A percentile compares a stretch with the other conserved stretches of the same genome.
Conservation (phyloP, 23 red algal species). For the Gracilariopsis chorda region DNA sequence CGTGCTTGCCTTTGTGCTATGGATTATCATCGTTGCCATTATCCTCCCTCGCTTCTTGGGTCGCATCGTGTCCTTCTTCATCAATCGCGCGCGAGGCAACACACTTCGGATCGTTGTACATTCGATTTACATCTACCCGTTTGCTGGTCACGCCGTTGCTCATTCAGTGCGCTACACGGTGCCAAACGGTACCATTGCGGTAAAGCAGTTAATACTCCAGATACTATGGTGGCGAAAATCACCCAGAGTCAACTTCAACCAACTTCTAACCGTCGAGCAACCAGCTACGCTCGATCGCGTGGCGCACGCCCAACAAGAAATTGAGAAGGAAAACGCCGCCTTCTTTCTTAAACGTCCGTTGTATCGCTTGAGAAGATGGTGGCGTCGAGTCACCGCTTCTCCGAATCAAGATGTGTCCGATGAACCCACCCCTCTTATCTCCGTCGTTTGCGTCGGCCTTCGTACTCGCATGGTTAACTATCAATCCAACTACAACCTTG, state of each 20-base stretch:
- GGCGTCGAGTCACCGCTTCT: slow-evolving; percentile 4
- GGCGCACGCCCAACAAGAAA: slow-evolving; percentile 13
- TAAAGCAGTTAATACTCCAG: slow-evolving; percentile 49
- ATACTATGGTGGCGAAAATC: slow-evolving; percentile 53
- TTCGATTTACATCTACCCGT: slow-evolving; percentile 43
- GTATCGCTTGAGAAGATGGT: slow-evolving; percentile 42
- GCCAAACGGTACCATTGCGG: slow-evolving; percentile 22
- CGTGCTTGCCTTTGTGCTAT: slow-evolving; percentile 15
- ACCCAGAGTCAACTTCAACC: neutral
- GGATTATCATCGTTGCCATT: slow-evolving; percentile 31
- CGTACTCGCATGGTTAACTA: slow-evolving; percentile 42
- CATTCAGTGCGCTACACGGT: slow-evolving; percentile 57
- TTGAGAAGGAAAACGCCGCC: slow-evolving; percentile 33
- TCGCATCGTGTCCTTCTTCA: slow-evolving; percentile 18
- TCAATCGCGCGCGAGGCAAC: slow-evolving; percentile 22
- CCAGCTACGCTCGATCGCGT: slow-evolving; percentile 28
- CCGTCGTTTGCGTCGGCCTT: slow-evolving; percentile 31
- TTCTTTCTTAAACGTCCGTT: slow-evolving; percentile 41
- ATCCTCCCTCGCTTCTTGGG: slow-evolving; percentile 36
- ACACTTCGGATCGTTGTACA: slow-evolving; percentile 17
- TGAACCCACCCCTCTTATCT: slow-evolving; percentile 42
- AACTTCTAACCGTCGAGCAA: slow-evolving; percentile 39
- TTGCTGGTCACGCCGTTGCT: slow-evolving; percentile 39
- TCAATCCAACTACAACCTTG: neutral
- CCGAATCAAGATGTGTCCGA: neutral